phyloP scores from a whole-genome alignment of 1,139 yeast genomes.

The Kluyveromyces marxianus region DNA sequence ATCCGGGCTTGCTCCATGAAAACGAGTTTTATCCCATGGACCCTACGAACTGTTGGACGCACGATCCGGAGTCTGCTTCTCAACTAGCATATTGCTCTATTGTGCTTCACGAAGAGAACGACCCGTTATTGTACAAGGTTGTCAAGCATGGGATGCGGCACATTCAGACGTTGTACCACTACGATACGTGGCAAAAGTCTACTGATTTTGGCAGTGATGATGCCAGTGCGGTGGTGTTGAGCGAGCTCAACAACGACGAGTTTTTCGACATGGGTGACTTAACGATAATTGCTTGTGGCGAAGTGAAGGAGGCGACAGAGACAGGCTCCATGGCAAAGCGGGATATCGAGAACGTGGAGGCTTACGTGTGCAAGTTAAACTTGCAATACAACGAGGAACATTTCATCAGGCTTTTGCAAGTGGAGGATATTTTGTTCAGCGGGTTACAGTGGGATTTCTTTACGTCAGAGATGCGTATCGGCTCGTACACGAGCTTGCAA shows the following conservation, averaged over 20 bases:
- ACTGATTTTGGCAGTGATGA: not conserved
- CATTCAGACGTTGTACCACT: not conserved
- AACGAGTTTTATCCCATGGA: slow-evolving; percentile 3
- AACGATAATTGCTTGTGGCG: slow-evolving; percentile 3
- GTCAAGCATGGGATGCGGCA: slow-evolving; percentile 4
- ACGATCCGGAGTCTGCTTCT: not conserved
- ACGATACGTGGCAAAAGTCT: not conserved
- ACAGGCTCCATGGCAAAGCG: not conserved
- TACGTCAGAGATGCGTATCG: not conserved
- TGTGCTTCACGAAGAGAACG: not conserved
- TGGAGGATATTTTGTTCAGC: slow-evolving; percentile 1
- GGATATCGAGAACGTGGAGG: slow-evolving; percentile 1
- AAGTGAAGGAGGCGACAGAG: not conserved
- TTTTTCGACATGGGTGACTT: slow-evolving; percentile 4
- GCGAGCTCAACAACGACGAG: not conserved
- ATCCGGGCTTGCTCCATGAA: slow-evolving; percentile 3
- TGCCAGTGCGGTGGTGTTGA: not conserved
- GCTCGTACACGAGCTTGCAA: not conserved
- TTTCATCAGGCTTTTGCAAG: not conserved
- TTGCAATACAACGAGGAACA: slow-evolving; percentile 1
- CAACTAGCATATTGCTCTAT: slow-evolving; percentile 2
- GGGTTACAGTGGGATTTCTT: slow-evolving; percentile 1
- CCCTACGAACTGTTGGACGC: slow-evolving; percentile 5
- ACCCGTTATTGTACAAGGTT: slow-evolving; percentile 1
- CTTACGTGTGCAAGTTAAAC: slow-evolving; percentile 1